Base-by-base conservation (phyloP, 371 early-diverging fungal species). In the Circinella minor region DNA sequence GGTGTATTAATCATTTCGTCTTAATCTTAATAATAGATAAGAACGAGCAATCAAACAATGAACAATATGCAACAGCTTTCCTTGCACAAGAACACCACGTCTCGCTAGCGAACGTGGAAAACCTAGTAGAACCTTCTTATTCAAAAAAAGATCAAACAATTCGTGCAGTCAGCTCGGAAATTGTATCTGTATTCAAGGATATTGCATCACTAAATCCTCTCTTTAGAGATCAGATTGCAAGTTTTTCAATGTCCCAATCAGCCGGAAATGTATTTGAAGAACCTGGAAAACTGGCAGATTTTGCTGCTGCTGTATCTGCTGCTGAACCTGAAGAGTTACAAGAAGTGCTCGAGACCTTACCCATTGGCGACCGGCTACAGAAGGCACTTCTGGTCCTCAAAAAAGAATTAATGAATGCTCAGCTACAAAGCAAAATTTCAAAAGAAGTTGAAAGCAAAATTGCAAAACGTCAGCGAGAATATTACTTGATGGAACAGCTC, bases 381-480 rank as follows among this genome's bases (percentile, higher is more conserved):
- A 97, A 96, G 74, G 89, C 97, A 3, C 84, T 97, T 39, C 83
- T 94, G 37, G 93, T 98, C 7, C 82, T 98, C 48, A 98, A 98
- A 81, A 98, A 98, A 82, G 98, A 98, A 82, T 80, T 98, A 71
- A 89, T 94, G 82, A 98, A 97, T 71, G 97, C 96, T 5, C 96
- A 98, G 74, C 79, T 98, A 68, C 97, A 98, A 77, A 92, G 92
- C 76, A 95, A 96, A 79, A 98, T 98, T 66, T 90, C 94, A 65
- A 94, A 95, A 73, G 96, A 97, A 71, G 98, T 98, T 27, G 98
- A 98, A 75, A 90, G 91, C 72, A 97, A 97, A 83, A 97, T 98
- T 72, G 94, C 93, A 13, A 91, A 96, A 71, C 89, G 95, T 49
- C 96, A 97, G 82, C 93, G 97, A 65, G 99, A 98, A 76, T 98